Evolutionary conservation across 2,329 filamentous ascomycete species (phyloP).

Genomic region (Fusarium dimerum): DNA sequence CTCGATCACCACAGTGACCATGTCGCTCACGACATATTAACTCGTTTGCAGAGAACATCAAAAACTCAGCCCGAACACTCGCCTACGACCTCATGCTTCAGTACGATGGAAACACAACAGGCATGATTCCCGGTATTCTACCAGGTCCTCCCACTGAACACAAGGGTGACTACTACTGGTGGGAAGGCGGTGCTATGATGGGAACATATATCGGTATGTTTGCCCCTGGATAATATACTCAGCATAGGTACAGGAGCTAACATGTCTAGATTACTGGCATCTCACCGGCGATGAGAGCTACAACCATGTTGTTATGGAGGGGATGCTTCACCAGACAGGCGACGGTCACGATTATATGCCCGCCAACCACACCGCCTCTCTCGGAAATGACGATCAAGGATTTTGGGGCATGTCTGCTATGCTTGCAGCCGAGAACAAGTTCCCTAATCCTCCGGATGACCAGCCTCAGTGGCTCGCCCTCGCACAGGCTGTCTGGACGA

Average conservation of each 20-base stretch:
- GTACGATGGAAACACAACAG: constrained; percentile 53
- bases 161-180: constrained; percentile 68
- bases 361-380: constrained; percentile 55
- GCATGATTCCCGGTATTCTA: constrained; percentile 56
- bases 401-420: constrained; percentile 72
- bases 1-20: background rate
- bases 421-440: constrained; percentile 65
- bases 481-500: constrained; percentile 70
- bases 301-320: constrained; percentile 58
- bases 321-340: constrained; percentile 61
- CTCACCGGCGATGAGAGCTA: constrained; percentile 65
- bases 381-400: constrained; percentile 71
- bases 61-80: constrained; percentile 45
- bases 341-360: constrained; percentile 60
- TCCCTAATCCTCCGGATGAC: constrained; percentile 56
- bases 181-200: constrained; percentile 71
- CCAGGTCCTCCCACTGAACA: constrained; percentile 52
- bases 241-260: background rate
- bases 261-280: constrained; percentile 60
- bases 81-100: constrained; percentile 53
- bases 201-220: constrained; percentile 58
- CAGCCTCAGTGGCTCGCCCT: constrained; percentile 64
- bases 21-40: background rate
- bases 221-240: accelerated
- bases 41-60: constrained; percentile 44